phyloP scores from a whole-genome alignment of 352 stramenopile species.

The Pythium angustatum region DNA sequence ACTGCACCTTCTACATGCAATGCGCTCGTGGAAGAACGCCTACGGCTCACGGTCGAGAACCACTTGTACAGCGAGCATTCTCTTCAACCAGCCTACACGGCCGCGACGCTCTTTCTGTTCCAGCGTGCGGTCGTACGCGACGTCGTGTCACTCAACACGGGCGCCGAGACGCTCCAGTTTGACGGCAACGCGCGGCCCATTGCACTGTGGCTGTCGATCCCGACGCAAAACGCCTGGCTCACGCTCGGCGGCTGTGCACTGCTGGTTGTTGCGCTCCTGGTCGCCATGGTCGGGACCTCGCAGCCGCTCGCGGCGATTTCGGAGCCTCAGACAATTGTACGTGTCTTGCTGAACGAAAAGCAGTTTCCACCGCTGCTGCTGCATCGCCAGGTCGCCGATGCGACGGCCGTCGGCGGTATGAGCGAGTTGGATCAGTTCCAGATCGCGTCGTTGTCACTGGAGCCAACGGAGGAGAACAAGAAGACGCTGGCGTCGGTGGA shows the following conservation, averaged over 20 bases:
- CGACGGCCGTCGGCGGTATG: no score
- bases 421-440: no score
- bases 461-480: no score
- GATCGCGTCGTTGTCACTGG: no score
- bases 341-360: constrained; percentile 3
- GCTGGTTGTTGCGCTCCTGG: neutral
- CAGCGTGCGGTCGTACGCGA: neutral
- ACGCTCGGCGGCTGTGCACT: neutral
- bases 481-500: no score
- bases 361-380: constrained; percentile 8
- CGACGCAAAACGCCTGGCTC: neutral
- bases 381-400: constrained; percentile 5
- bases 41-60: constrained; percentile 1
- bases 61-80: constrained; percentile 14
- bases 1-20: no score
- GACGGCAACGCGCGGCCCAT: neutral
- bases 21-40: constrained; percentile 5
- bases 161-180: neutral
- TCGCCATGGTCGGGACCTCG: neutral
- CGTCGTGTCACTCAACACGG: neutral
- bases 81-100: constrained; percentile 6
- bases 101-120: constrained; percentile 13
- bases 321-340: constrained; percentile 6
- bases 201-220: constrained; percentile 2
- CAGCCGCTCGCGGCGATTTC: neutral